Conservation (phyloP, 1,139 yeast species). For the Pichia sp. region DNA sequence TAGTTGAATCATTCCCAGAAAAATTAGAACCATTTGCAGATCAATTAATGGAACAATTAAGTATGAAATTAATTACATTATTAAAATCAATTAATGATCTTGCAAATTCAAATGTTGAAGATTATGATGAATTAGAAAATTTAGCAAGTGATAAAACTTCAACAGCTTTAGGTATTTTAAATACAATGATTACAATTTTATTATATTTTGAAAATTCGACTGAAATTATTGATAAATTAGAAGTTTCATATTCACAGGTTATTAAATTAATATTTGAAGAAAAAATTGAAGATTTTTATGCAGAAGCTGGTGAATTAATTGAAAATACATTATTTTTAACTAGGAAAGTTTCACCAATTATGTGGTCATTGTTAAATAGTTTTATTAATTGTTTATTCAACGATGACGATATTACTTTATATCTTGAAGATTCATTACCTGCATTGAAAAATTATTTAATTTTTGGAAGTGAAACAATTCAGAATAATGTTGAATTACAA, state of each 20-base stretch:
- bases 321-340: conserved; percentile 80
- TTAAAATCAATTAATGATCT: conserved; percentile 65
- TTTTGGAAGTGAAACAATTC: conserved; percentile 55
- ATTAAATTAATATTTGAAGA: conserved; percentile 59
- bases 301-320: conserved; percentile 76
- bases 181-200: conserved; percentile 82
- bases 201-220: conserved; percentile 78
- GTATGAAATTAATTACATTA: conserved; percentile 72
- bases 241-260: conserved; percentile 68
- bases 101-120: conserved; percentile 40
- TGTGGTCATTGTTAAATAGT: conserved; percentile 68
- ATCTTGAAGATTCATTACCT: conserved; percentile 71
- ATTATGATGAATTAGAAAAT: conserved; percentile 40
- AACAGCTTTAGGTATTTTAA: conserved; percentile 82
- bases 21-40: conserved; percentile 93
- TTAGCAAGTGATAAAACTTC: conserved; percentile 71
- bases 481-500: conserved; percentile 32
- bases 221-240: conserved; percentile 61
- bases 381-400: conserved; percentile 43
- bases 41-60: conserved; percentile 72
- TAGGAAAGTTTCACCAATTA: conserved; percentile 60
- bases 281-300: conserved; percentile 68
- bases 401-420: conserved; percentile 31
- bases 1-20: conserved; percentile 82
- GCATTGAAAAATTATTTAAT: conserved; percentile 71